These are phyloP conservation scores for Myxozyma neotropica DNA, from an alignment of 805 yeast genomes.

Conservation along the genomic window DNA sequence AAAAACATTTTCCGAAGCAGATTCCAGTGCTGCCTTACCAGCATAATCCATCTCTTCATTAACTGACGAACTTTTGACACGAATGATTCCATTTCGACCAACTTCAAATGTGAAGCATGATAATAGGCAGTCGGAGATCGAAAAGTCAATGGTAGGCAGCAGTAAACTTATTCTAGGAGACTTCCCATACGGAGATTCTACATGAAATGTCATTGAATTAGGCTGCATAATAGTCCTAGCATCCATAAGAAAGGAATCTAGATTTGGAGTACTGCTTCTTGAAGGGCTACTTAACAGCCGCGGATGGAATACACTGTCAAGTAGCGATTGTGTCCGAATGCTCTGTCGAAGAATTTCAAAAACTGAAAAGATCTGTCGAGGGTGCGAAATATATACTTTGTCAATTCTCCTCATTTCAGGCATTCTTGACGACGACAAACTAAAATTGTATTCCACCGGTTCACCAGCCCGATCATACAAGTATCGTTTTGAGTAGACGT, in stretches of 20 bases:
- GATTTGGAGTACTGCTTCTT: neutral
- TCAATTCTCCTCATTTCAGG: constrained; percentile 25
- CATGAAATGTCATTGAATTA: constrained; percentile 8
- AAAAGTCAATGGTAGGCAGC: constrained; percentile 15
- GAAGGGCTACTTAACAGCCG: neutral
- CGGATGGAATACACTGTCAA: constrained; percentile 19
- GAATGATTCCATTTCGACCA: constrained; percentile 15
- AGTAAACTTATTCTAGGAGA: constrained; percentile 15
- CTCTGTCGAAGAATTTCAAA: constrained; percentile 28
- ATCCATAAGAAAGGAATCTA: neutral
- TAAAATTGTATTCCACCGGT: constrained; percentile 11
- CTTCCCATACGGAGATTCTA: constrained; percentile 20
- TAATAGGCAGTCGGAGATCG: neutral
- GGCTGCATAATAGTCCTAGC: neutral
- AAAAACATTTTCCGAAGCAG: constrained; percentile 9
- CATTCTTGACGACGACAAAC: constrained; percentile 4
- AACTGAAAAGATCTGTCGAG: constrained; percentile 24
- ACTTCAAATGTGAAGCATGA: constrained; percentile 10
- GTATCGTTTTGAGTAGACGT: constrained; percentile 6
- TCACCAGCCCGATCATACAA: constrained; percentile 16
- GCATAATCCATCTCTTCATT: constrained; percentile 10
- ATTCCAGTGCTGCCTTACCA: constrained; percentile 4
- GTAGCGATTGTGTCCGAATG: constrained; percentile 10
- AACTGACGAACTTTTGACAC: neutral
- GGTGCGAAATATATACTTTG: constrained; percentile 23